phyloP scores from a whole-genome alignment of 1,284 basidiomycete genomes.

The Veloporphyrellus conicus region DNA sequence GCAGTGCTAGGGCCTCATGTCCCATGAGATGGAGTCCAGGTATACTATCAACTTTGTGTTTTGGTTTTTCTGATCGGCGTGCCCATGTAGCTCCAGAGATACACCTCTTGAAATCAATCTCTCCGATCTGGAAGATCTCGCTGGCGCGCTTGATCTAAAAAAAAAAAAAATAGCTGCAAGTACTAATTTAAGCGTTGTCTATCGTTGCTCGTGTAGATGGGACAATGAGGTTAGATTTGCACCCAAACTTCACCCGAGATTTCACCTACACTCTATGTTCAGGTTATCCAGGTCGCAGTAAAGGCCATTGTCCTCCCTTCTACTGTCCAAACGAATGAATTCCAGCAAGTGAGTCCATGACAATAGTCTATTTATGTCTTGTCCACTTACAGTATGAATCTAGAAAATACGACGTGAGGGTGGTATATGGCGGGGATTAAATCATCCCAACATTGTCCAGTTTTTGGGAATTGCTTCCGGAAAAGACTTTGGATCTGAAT shows the following conservation, averaged over 20 bases:
- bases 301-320: not conserved
- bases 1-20: too few species aligned
- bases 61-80: too few species aligned
- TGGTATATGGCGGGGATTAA: slow-evolving; percentile 6
- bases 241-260: not conserved
- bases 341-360: slow-evolving; percentile 1
- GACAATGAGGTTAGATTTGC: not conserved
- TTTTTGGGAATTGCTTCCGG: not conserved
- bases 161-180: not conserved
- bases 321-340: not conserved
- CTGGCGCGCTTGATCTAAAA: not conserved
- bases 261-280: not conserved
- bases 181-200: not conserved
- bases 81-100: too few species aligned
- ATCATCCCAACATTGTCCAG: slow-evolving; percentile 7
- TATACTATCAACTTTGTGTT: too few species aligned
- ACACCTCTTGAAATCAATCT: not conserved
- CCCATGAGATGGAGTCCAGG: too few species aligned
- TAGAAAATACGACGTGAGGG: slow-evolving; percentile 9
- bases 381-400: not conserved
- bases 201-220: not conserved
- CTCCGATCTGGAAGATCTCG: not conserved
- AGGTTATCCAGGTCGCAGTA: not conserved
- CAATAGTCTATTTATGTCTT: not conserved
- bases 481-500: slow-evolving; percentile 3